phyloP scores from a whole-genome alignment of 768 basidiomycete species.

The Xerocomellus amylosporus region DNA sequence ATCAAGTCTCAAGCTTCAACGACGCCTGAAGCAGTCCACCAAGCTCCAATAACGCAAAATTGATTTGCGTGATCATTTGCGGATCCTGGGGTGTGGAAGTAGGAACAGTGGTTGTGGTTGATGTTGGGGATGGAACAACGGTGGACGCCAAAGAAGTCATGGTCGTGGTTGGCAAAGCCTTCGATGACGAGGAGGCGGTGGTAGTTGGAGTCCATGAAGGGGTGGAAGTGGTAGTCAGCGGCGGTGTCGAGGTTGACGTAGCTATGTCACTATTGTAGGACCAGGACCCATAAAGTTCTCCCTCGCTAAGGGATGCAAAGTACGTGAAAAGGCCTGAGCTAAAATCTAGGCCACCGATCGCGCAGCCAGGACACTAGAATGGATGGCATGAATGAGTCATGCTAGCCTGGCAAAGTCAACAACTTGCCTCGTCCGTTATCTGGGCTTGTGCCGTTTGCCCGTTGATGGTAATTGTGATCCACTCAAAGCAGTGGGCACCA shows the following conservation, averaged over 20 bases:
- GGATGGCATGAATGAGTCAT: neutral
- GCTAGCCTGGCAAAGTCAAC: neutral
- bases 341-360: constrained; percentile 43
- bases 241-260: constrained; percentile 18
- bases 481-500: constrained; percentile 43
- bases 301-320: constrained; percentile 35
- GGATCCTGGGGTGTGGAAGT: constrained; percentile 19
- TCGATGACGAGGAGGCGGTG: constrained; percentile 12
- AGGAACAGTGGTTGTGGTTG: constrained; percentile 7
- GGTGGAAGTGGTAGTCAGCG: constrained; percentile 21
- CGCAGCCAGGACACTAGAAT: constrained; percentile 40
- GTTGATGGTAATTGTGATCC: constrained; percentile 41
- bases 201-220: constrained; percentile 20
- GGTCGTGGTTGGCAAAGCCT: constrained; percentile 6
- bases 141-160: constrained; percentile 10
- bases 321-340: constrained; percentile 43
- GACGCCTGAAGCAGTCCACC: constrained; percentile 20
- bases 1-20: constrained; percentile 2
- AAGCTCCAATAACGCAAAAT: constrained; percentile 28
- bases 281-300: constrained; percentile 44
- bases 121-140: constrained; percentile 5
- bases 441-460: constrained; percentile 40
- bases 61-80: constrained; percentile 21
- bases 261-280: constrained; percentile 28
- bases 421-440: constrained; percentile 44